Conservation (phyloP, 306 rosid species). For the Inga laurina region DNA sequence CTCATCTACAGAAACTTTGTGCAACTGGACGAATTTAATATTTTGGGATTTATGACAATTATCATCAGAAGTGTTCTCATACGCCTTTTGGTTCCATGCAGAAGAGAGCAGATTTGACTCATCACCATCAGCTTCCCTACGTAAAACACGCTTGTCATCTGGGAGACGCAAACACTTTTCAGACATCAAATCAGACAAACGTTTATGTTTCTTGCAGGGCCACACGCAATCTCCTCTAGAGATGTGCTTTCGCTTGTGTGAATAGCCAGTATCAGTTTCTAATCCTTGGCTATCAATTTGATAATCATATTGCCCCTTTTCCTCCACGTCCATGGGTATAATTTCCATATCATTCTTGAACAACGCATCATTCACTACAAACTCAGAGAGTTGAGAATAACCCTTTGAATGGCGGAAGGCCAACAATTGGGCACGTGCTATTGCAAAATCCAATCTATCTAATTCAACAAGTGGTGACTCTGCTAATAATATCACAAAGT, state of each 20-base stretch:
- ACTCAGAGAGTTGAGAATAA: conserved; percentile 60
- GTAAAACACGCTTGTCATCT: conserved; percentile 25
- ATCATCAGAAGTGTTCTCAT: conserved; percentile 31
- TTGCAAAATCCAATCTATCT: conserved; percentile 54
- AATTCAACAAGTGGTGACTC: conserved; percentile 43
- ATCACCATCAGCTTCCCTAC: conserved; percentile 28
- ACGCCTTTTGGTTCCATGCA: conserved; percentile 46
- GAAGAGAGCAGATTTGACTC: conserved; percentile 18
- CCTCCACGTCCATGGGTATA: conserved; percentile 15
- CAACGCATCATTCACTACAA: conserved; percentile 41
- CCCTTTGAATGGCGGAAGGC: conserved; percentile 69
- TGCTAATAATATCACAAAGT: conserved; percentile 54
- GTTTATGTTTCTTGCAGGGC: conserved; percentile 42
- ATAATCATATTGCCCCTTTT: conserved; percentile 36
- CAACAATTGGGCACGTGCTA: conserved; percentile 50
- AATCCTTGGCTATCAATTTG: conserved; percentile 24
- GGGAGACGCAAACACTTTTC: conserved; percentile 36
- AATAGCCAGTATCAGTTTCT: conserved; percentile 19
- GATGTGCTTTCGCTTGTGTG: conserved; percentile 36
- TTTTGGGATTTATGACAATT: conserved; percentile 24
- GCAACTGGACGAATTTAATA: conserved; percentile 19
- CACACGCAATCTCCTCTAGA: conserved; percentile 20
- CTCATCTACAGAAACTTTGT: conserved; percentile 43
- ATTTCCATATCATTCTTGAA: conserved; percentile 47
- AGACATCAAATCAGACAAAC: conserved; percentile 43